A percentile compares a stretch with the other conserved stretches of the same genome.
phyloP scores from a whole-genome alignment of 371 early-diverging fungal species.

The Apophysomyces elegans region DNA sequence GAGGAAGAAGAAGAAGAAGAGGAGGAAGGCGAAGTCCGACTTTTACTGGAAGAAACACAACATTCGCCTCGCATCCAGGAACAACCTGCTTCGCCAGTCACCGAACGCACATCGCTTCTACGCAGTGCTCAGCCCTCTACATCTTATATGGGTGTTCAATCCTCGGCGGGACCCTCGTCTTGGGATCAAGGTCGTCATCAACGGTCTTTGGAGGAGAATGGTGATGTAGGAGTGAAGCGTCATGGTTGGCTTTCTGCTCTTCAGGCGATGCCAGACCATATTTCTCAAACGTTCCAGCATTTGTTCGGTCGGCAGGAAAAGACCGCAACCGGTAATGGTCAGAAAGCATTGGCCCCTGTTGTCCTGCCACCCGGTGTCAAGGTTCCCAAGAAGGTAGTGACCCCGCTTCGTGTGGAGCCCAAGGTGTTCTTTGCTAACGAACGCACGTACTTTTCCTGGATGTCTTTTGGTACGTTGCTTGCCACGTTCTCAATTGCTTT shows the following conservation, averaged over 20 bases:
- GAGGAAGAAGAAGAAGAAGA: neutral
- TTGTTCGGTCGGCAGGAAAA: slow-evolving; percentile 13
- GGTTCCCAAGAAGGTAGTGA: slow-evolving; percentile 68
- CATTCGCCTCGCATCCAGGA: slow-evolving; percentile 18
- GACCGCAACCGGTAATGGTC: slow-evolving; percentile 1
- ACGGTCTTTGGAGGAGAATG: too few species aligned
- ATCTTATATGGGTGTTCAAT: slow-evolving; percentile 17
- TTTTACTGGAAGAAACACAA: slow-evolving; percentile 5
- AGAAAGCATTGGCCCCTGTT: slow-evolving; percentile 26
- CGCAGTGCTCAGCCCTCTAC: slow-evolving; percentile 1
- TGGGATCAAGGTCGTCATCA: too few species aligned
- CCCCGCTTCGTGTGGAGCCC: slow-evolving; percentile 95
- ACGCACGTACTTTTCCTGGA: slow-evolving; percentile 96
- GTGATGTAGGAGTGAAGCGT: neutral
- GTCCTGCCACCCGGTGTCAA: slow-evolving; percentile 56
- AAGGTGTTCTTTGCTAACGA: slow-evolving; percentile 99
- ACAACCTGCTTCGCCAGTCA: slow-evolving; percentile 14
- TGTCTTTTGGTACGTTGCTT: slow-evolving; percentile 77
- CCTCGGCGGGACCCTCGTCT: neutral
- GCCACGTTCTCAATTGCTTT: slow-evolving; percentile 81
- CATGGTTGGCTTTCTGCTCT: slow-evolving; percentile 17
- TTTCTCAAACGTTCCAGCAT: slow-evolving; percentile 21
- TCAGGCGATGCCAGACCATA: slow-evolving; percentile 10
- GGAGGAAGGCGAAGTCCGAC: slow-evolving; percentile 16
- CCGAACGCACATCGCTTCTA: slow-evolving; percentile 36